These are phyloP conservation scores for Ophiostoma sp. DNA, from an alignment of 2,329 filamentous ascomycete species.

Conservation along the genomic window DNA sequence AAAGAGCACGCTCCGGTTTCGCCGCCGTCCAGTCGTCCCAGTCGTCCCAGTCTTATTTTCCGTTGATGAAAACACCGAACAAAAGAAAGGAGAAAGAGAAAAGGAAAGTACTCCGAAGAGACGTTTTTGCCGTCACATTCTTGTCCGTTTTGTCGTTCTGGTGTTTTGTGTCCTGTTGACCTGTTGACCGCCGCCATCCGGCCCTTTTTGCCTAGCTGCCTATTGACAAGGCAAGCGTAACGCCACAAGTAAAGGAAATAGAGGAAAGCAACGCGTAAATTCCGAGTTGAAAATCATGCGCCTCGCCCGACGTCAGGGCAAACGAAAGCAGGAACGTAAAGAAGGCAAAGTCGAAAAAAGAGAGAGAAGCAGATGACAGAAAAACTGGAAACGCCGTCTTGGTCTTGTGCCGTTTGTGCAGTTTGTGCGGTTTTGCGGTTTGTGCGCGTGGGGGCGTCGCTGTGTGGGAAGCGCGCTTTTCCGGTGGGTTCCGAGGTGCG, in stretches of 20 bases:
- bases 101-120: not conserved
- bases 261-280: not conserved
- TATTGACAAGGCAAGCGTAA: not conserved
- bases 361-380: conserved; percentile 1
- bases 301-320: conserved; percentile 6
- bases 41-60: not conserved
- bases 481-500: conserved; percentile 2
- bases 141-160: not conserved
- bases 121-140: not conserved
- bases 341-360: not conserved
- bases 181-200: not conserved
- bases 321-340: not conserved
- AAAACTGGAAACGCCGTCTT: not conserved
- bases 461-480: not conserved
- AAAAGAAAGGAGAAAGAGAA: not conserved
- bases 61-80: not conserved
- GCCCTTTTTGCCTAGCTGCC: not conserved
- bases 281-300: not conserved
- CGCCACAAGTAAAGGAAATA: not conserved
- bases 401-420: no score
- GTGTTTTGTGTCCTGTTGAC: not conserved
- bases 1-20: not conserved
- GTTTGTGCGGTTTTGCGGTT: no score
- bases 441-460: conserved; percentile 7
- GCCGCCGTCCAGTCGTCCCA: not conserved